Conservation (phyloP, 257 asterid genomes). For the Rhazya stricta region DNA sequence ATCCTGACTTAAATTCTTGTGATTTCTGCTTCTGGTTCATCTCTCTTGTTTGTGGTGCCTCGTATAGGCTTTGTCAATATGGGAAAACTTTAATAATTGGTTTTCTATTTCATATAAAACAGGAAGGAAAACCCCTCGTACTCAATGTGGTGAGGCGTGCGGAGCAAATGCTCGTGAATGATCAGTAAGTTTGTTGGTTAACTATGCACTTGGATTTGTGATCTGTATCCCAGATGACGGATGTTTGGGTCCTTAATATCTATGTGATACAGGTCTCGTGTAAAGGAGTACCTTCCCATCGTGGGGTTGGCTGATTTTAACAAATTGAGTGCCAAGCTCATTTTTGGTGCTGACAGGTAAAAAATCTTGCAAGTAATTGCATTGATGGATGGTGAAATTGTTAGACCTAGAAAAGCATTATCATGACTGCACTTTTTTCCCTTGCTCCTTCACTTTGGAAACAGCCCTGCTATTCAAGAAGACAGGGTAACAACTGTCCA, state of each 20-base stretch:
- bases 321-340: conserved; percentile 85
- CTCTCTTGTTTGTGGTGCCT: neutral
- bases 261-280: conserved; percentile 48
- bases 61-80: neutral
- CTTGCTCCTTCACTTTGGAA: conserved; percentile 16
- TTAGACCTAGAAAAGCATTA: neutral
- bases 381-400: neutral
- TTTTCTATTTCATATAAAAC: conserved; percentile 8
- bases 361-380: neutral
- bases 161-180: conserved; percentile 66
- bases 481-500: conserved; percentile 70
- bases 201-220: conserved; percentile 8
- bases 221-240: neutral
- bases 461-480: conserved; percentile 64
- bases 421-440: neutral
- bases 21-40: neutral
- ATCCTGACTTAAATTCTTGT: neutral
- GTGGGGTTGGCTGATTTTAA: conserved; percentile 73
- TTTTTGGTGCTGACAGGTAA: conserved; percentile 76
- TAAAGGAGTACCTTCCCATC: conserved; percentile 79
- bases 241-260: conserved; percentile 9
- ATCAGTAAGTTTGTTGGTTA: conserved; percentile 38
- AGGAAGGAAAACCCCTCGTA: conserved; percentile 90
- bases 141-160: conserved; percentile 74
- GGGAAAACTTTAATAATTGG: neutral